These are phyloP conservation scores for Colletotrichum horii DNA, from an alignment of 2,329 filamentous ascomycete species.

Conservation along the genomic window DNA sequence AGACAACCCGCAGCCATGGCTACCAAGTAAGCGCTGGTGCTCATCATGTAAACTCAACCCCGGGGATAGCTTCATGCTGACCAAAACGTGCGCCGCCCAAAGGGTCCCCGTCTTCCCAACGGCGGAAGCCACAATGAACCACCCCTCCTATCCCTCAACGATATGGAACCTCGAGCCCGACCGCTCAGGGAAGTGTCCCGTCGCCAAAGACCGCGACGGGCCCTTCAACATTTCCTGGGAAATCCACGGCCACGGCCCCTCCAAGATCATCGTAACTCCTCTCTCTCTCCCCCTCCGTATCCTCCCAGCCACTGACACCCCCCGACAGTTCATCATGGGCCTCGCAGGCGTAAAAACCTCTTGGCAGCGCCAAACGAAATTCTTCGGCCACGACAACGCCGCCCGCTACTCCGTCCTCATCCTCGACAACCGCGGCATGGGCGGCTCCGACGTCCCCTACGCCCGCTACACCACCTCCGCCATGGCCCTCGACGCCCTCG, in stretches of 20 bases:
- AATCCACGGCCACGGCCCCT: conserved; percentile 76
- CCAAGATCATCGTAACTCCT: conserved; percentile 74
- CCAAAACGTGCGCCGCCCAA: not conserved
- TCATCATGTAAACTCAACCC: not conserved
- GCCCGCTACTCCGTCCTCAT: conserved; percentile 76
- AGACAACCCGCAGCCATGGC: not conserved
- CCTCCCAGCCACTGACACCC: not conserved
- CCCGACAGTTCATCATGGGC: conserved; percentile 73
- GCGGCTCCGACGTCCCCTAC: conserved; percentile 77
- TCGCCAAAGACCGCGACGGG: conserved; percentile 74
- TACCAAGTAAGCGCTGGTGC: not conserved
- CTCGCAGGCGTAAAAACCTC: conserved; percentile 70
- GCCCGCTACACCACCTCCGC: conserved; percentile 81
- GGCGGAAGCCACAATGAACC: conserved; percentile 63
- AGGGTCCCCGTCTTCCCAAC: conserved; percentile 40
- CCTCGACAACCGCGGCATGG: conserved; percentile 86
- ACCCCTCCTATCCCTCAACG: conserved; percentile 70
- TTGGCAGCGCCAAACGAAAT: conserved; percentile 84
- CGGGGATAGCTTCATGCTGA: not conserved
- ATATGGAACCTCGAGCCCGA: conserved; percentile 74
- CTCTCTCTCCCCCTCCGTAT: conserved; percentile 4
- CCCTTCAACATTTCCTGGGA: conserved; percentile 81
- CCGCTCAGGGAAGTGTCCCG: conserved; percentile 62
- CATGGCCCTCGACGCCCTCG: conserved; percentile 81
- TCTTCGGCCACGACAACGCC: conserved; percentile 77